Conservation (phyloP, 352 stramenopile genomes). For the Pythium monospermum region DNA sequence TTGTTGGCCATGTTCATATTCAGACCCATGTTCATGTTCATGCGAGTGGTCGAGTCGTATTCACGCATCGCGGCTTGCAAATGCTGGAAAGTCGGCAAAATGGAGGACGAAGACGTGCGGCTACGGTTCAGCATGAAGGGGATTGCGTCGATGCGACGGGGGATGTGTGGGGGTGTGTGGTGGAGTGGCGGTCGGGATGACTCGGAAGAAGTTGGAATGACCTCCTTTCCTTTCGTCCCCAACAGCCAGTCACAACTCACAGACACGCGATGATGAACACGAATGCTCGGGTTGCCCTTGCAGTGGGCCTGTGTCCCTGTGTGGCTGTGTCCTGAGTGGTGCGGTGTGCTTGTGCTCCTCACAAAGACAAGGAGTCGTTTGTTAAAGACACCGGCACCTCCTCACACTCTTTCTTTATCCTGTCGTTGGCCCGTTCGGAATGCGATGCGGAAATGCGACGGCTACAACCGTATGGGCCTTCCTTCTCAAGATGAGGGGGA, state of each 20-base stretch:
- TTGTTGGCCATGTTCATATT: conserved; percentile 4
- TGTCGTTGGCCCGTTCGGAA: neutral
- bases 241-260: neutral
- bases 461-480: too few species aligned
- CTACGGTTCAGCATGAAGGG: conserved; percentile 44
- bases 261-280: too few species aligned
- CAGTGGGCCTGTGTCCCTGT: too few species aligned
- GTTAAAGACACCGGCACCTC: conserved; percentile 23
- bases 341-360: neutral
- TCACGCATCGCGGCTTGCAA: conserved; percentile 45
- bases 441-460: conserved; percentile 19
- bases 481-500: too few species aligned
- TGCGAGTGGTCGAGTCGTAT: conserved; percentile 29
- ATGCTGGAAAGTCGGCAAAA: conserved; percentile 43
- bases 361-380: conserved; percentile 6
- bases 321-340: too few species aligned
- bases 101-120: conserved; percentile 1
- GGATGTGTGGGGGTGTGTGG: neutral
- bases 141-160: neutral
- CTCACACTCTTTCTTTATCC: too few species aligned
- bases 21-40: conserved; percentile 5
- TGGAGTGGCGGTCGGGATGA: neutral
- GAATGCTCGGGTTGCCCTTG: too few species aligned
- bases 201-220: conserved; percentile 20
- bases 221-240: conserved; percentile 1